These are phyloP conservation scores for Gentiana dahurica DNA, from an alignment of 257 asterid species.

Conservation along the genomic window DNA sequence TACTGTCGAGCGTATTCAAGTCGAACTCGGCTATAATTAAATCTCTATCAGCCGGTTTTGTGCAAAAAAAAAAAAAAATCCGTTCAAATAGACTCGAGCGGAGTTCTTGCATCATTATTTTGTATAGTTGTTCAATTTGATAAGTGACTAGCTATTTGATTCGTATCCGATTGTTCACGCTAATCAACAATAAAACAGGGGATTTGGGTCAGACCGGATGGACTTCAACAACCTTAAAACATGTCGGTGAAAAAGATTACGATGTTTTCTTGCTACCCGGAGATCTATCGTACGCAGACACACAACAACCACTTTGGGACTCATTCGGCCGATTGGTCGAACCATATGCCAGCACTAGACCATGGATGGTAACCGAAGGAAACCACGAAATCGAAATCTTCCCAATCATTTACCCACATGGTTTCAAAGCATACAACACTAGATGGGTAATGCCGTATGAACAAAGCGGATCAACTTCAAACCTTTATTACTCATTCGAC, in stretches of 20 bases:
- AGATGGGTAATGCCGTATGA: slow-evolving; percentile 72
- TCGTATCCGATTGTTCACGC: too few species aligned
- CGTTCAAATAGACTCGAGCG: too few species aligned
- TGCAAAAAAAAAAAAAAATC: too few species aligned
- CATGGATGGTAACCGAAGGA: slow-evolving; percentile 91
- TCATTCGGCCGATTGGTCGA: slow-evolving; percentile 73
- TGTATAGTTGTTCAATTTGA: too few species aligned
- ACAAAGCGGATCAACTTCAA: slow-evolving; percentile 51
- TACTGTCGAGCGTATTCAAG: too few species aligned
- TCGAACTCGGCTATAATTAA: too few species aligned
- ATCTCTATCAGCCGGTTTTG: too few species aligned
- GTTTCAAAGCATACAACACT: slow-evolving; percentile 64
- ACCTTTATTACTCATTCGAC: slow-evolving; percentile 67
- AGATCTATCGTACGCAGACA: slow-evolving; percentile 76
- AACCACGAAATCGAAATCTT: slow-evolving; percentile 71
- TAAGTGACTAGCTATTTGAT: too few species aligned
- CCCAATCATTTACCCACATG: slow-evolving; percentile 44
- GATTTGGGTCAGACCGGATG: slow-evolving; percentile 88
- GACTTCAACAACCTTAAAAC: slow-evolving; percentile 63
- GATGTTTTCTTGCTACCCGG: slow-evolving; percentile 72
- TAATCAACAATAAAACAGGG: slow-evolving; percentile 20
- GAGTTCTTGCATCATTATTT: too few species aligned
- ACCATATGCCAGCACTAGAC: slow-evolving; percentile 55
- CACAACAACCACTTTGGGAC: slow-evolving; percentile 74
- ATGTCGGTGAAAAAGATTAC: slow-evolving; percentile 43